Base-by-base conservation (phyloP, 768 basidiomycete genomes). In the Rhodotorula babjevae region DNA sequence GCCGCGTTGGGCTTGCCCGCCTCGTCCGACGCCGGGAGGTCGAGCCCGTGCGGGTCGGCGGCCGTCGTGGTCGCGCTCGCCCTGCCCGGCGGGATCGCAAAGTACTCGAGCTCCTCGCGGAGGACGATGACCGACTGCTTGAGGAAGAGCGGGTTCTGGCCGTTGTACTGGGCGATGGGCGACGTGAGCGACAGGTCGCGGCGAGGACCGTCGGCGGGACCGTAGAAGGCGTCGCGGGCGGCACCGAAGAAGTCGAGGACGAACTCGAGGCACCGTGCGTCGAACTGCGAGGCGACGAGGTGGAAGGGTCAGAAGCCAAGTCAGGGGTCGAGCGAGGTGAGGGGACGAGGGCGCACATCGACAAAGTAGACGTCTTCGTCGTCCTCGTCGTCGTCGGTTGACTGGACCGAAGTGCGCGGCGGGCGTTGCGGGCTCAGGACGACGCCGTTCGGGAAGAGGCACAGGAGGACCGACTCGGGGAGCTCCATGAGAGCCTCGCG, bases 81-180 rank as follows among this genome's bases (percentile, higher is more conserved):
- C n/a, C 29, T 29, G 36, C 86, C 87, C 23, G 91, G 89, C 4
- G 95, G 93, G 72, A 99, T 97, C 49, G 92, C 89, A 76, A 99
- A 99, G 81, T 98, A 99, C 81, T 99, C 96, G 65, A 99, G 85
- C 82, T 99, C 96, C 81, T 99, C 96, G 42, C 96, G 87, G 40
- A 99, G 87, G 61, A 99, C 95, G 77, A 98, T 98, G 79, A 99
- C 97, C 42, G 95, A 94, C 82, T 98, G 96, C 82, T 98, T 97
- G 61, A 89, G 86, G 65, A 97, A 85, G 53, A 99, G 85, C 0
- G 96, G 96, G 79, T 97, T 98, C 81, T 93, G 91, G 60, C 72
- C 69, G 63, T 87, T 86, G n/a, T 63, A 49, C 40, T 69, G 73
- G 29, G 69, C 63, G 63, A 59, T 27, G 16, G 75, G 63, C 27